Percentiles rank a stretch among this genome's conserved stretches.
These are phyloP conservation scores for Trichoderma brevicompactum DNA, from an alignment of 2,329 filamentous ascomycete species.

Conservation along the genomic window DNA sequence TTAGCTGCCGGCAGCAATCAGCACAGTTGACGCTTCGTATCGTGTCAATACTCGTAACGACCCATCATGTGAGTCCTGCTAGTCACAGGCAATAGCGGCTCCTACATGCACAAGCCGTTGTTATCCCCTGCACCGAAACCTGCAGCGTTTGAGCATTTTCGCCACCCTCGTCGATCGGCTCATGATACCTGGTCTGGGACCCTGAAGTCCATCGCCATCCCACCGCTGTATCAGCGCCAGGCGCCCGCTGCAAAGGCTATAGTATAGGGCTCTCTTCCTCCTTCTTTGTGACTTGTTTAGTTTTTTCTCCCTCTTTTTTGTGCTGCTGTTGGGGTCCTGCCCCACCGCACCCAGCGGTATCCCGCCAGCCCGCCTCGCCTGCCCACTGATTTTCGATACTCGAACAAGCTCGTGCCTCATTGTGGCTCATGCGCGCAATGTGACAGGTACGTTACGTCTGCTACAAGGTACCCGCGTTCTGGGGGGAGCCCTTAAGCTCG, in stretches of 20 bases:
- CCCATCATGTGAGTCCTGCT: background rate
- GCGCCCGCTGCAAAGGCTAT: background rate
- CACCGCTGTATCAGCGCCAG: background rate
- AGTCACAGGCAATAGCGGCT: too few relatives aligned
- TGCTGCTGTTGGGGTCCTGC: background rate
- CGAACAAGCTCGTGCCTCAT: conserved; percentile 26
- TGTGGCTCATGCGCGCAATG: conserved; percentile 19
- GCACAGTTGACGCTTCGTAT: background rate
- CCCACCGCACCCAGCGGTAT: conserved; percentile 11
- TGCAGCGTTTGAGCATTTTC: conserved; percentile 18
- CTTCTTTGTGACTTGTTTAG: background rate
- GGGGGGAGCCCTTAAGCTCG: conserved; percentile 2
- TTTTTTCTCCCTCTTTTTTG: background rate
- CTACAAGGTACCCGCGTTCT: conserved; percentile 8
- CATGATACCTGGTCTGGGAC: background rate
- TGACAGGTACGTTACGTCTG: conserved; percentile 20
- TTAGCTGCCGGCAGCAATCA: background rate
- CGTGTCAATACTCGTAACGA: background rate
- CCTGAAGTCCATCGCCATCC: conserved; percentile 15
- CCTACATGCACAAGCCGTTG: too few relatives aligned
- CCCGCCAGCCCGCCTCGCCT: background rate
- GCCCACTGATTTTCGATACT: conserved; percentile 27
- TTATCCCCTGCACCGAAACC: conserved; percentile 17
- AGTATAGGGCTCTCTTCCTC: background rate
- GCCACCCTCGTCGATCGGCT: conserved; percentile 19